Conservation (phyloP, 2,329 filamentous ascomycete species). For the Pyrenophora teres region DNA sequence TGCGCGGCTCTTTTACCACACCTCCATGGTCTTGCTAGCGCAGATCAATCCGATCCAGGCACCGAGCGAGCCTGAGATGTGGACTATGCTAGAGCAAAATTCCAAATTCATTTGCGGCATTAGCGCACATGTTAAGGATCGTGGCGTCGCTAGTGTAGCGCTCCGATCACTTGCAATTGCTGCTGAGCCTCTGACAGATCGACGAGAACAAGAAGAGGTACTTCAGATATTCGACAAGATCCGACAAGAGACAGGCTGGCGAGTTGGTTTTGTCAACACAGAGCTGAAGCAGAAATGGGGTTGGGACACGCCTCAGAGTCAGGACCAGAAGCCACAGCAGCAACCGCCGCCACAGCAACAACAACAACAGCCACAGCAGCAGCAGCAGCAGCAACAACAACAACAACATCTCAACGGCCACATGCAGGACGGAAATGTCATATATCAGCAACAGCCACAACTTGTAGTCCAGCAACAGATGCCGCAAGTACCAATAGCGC, state of each 20-base stretch:
- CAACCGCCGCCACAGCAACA: constrained; percentile 24
- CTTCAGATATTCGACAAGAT: constrained; percentile 77
- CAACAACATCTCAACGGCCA: constrained; percentile 22
- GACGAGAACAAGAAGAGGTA: constrained; percentile 79
- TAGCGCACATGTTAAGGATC: constrained; percentile 80
- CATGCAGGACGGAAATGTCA: constrained; percentile 17
- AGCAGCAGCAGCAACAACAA: constrained; percentile 24
- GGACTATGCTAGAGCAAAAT: constrained; percentile 70
- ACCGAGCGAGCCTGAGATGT: constrained; percentile 68
- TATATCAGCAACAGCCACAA: constrained; percentile 23
- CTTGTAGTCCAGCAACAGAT: constrained; percentile 26
- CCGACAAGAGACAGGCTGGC: constrained; percentile 77
- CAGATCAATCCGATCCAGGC: constrained; percentile 75
- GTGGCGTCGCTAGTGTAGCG: constrained; percentile 76
- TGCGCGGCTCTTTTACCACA: constrained; percentile 87
- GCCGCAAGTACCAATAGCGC: constrained; percentile 20
- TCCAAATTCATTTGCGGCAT: constrained; percentile 89
- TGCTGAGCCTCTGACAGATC: constrained; percentile 70
- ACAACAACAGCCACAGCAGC: constrained; percentile 26
- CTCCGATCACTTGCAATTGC: constrained; percentile 80
- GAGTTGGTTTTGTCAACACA: constrained; percentile 70
- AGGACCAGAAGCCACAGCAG: constrained; percentile 45
- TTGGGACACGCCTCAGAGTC: constrained; percentile 58
- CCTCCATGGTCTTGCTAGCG: constrained; percentile 77
- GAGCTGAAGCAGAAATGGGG: constrained; percentile 79